phyloP scores from a whole-genome alignment of 2,329 filamentous ascomycete species.

The Cordyceps cicadae region DNA sequence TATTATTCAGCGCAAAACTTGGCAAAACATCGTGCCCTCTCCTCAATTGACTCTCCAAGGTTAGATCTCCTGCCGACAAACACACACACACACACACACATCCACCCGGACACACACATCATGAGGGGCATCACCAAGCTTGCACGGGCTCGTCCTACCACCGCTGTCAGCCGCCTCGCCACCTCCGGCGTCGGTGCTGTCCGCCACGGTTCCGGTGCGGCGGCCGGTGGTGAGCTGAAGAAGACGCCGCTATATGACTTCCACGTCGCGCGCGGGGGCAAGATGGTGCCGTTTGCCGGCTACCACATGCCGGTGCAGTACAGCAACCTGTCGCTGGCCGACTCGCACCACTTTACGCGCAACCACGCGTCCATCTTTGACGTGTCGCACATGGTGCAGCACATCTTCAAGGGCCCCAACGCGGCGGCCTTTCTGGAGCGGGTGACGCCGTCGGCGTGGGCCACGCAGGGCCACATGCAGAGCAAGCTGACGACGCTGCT shows the following conservation, averaged over 20 bases:
- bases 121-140: slow-evolving; percentile 27
- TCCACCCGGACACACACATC: too few species aligned
- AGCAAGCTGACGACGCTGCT: slow-evolving; percentile 81
- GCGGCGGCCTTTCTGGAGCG: slow-evolving; percentile 74
- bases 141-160: slow-evolving; percentile 23
- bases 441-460: slow-evolving; percentile 70
- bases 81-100: background rate
- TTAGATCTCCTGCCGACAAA: background rate
- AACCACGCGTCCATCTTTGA: slow-evolving; percentile 87
- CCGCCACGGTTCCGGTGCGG: slow-evolving; percentile 22
- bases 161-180: slow-evolving; percentile 17
- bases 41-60: slow-evolving; percentile 16
- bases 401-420: slow-evolving; percentile 72
- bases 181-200: slow-evolving; percentile 14
- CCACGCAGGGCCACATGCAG: slow-evolving; percentile 54
- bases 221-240: slow-evolving; percentile 30
- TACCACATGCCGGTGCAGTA: slow-evolving; percentile 93
- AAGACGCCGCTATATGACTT: slow-evolving; percentile 73
- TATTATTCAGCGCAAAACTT: background rate
- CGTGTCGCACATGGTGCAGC: slow-evolving; percentile 94
- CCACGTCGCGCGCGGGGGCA: slow-evolving; percentile 69
- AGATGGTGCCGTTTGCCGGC: slow-evolving; percentile 95
- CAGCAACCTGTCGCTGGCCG: slow-evolving; percentile 62
- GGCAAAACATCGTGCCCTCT: background rate
- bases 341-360: slow-evolving; percentile 86